Base-by-base conservation (phyloP, 2,329 filamentous ascomycete species). In the Talaromyces sp. region DNA sequence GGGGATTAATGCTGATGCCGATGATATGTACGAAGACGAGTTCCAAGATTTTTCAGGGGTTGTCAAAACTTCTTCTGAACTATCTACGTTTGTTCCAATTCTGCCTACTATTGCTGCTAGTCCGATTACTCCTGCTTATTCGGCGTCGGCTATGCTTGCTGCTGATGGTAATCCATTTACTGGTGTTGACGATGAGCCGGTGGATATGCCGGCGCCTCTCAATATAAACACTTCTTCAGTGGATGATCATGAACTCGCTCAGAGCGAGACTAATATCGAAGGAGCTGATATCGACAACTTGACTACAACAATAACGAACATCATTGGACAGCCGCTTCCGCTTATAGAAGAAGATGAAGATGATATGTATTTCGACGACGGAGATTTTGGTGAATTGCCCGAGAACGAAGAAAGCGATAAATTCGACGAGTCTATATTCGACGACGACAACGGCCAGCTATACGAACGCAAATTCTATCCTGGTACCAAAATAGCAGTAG, bases 401-500 rank as follows among this genome's bases (percentile, higher is more conserved):
- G 63, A 66, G 5, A 67, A 73, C 11, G 62, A 68, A 19, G 65
- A 66, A 9, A 67, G 66, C n/a, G 67, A 67, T 31, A 63, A 61
- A 1, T 78, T 80, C 62, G 77, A 80, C 58, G 77, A 80, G 63
- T 75, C 75, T 8, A 72, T 78, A 9, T 78, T 80, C 51, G 78
- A 80, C 60, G 77, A 80, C 59, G 75, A 75, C 39, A 73, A 66
- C 10, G 75, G 75, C 53, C 71, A 76, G 60, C 63, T 77, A 11
- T 78, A 77, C 60, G 73, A 74, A 36, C 66, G 71, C 22, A 75
- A 75, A 53, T 62, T 61, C 36, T 64, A 64, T 21, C 59, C 61
- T 25, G 62, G 60, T 19, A 63, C 59, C 28, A 10, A 52, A 1
- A 61, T 60, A 8, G 59, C 64, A 10, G 53, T 59, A 7, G 35